Evolutionary conservation across 2,329 filamentous ascomycete species (phyloP), one percentile per base, ranked within the genome.

Genomic region (Colletotrichum godetiae): DNA sequence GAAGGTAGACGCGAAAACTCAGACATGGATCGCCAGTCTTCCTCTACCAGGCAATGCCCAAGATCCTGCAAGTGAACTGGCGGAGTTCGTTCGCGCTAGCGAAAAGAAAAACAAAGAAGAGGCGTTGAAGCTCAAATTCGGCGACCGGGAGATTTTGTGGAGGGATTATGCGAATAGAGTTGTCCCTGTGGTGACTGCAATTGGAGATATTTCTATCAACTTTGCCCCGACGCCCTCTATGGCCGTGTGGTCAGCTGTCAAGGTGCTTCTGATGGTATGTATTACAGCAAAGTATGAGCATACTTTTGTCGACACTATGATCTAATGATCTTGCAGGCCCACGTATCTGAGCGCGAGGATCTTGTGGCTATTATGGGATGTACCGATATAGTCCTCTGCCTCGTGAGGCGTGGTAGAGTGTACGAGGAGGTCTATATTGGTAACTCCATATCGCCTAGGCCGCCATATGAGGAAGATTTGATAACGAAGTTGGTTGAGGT

Each of bases 31-130:
- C 15, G 42, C 5, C 42, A 46, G 42, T 46, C 42, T 46, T 46
- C 42, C 42, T n/a, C 42, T 15, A 19, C 15, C 42, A 0, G 0
- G 0, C 35, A 37, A 46, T 46, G 19, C 0, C 0, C 13, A 46
- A 0, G 0, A 46, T n/a, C 42, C 42, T n/a, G 42, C 42, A 46
- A 4, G 15, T 46, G 42, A 46, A 15, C 1, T 46, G 15, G 42
- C 19, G 42, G 19, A 46, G 42, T 46, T 46, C 1, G 42, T 46
- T 4, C 42, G 42, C 0, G 0, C 42, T 10, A 19, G 42, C 42
- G 42, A 46, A n/a, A 2, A n/a, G 42, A 0, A 19, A 46, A 13
- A n/a, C 42, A n/a, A 46, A 6, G 13, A 46, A 46, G 42, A 46
- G 42, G 0, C 42, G 42, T 4, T 46, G 2, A 46, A 46, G 42